These are phyloP conservation scores for Plasmopara viticola DNA, from an alignment of 352 stramenopile species.

Conservation along the genomic window DNA sequence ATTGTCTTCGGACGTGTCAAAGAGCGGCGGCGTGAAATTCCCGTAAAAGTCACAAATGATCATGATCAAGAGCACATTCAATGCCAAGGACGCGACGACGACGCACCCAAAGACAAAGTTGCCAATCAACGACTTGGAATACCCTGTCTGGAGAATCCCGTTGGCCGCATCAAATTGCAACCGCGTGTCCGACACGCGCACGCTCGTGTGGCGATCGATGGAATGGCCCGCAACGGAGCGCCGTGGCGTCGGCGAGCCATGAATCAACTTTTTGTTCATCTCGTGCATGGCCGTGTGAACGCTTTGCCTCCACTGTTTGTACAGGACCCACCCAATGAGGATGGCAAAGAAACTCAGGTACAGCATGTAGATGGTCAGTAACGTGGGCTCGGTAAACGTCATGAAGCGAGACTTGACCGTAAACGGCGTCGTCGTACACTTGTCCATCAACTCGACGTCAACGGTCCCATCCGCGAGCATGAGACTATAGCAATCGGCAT, in stretches of 20 bases:
- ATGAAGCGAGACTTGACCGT: constrained; percentile 39
- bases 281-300: too few species aligned
- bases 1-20: constrained; percentile 40
- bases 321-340: constrained; percentile 27
- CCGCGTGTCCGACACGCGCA: not conserved
- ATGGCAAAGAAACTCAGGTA: constrained; percentile 36
- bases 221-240: too few species aligned
- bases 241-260: too few species aligned
- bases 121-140: constrained; percentile 33
- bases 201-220: constrained; percentile 29
- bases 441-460: constrained; percentile 13
- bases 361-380: constrained; percentile 45
- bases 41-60: constrained; percentile 51
- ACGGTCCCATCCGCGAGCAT: constrained; percentile 37
- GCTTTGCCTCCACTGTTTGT: constrained; percentile 21
- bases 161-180: too few species aligned
- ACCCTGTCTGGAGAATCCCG: constrained; percentile 39
- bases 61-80: constrained; percentile 51
- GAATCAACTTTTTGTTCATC: constrained; percentile 34
- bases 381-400: constrained; percentile 38
- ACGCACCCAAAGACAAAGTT: constrained; percentile 52
- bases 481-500: constrained; percentile 38
- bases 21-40: constrained; percentile 36
- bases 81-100: constrained; percentile 37
- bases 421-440: constrained; percentile 21